Evolutionary conservation across 139 green algal genomes (phyloP), one percentile per base, ranked within the genome.

Genomic region (Chlamydomonas schloesseri): DNA sequence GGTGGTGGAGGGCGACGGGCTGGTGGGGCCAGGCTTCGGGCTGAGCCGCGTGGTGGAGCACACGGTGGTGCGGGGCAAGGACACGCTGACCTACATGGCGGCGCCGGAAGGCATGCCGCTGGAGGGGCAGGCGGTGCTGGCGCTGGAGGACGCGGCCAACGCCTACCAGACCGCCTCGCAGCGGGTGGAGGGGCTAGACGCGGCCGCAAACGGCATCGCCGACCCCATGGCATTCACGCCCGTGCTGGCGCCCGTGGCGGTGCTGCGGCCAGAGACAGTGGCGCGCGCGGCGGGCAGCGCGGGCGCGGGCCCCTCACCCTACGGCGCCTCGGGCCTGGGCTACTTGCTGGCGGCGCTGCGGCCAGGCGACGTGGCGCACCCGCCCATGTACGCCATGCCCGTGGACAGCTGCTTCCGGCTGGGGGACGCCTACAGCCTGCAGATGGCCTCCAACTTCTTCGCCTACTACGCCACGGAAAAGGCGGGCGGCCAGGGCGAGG

Each of bases 11-110:
- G 82, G 58, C 18, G 88, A 90, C 68, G 33, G 53, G 15, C 33
- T 92, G 58, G 82, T 71, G 46, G 78, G 73, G 21, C 82, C 86
- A 3, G 46, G 83, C 50, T 73, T 93, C 37, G 73, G n/a, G 78
- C 37, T 91, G 28, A 53, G 75, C n/a, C 86, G 79, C 24, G 4
- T 89, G 0, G 83, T 93, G 31, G 89, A 93, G 78, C 89, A 93
- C 57, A 42, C 86, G 2, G 34, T 91, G 18, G 83, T 93, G 28
- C 82, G 89, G 4, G 78, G 57, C 42, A 91, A 91, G 73, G 89
- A 93, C 87, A 88, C 83, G 6, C 50, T 90, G 17, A n/a, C 47
- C 9, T 87, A 71, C 81, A 80, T 79, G 81, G 34, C 69, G 0
- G 81, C 81, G 23, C 81, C 81, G 3, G 53, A 74, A 8, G 81